phyloP scores from a whole-genome alignment of 139 green algal genomes.

The Deuterostichococcus epilithicus region DNA sequence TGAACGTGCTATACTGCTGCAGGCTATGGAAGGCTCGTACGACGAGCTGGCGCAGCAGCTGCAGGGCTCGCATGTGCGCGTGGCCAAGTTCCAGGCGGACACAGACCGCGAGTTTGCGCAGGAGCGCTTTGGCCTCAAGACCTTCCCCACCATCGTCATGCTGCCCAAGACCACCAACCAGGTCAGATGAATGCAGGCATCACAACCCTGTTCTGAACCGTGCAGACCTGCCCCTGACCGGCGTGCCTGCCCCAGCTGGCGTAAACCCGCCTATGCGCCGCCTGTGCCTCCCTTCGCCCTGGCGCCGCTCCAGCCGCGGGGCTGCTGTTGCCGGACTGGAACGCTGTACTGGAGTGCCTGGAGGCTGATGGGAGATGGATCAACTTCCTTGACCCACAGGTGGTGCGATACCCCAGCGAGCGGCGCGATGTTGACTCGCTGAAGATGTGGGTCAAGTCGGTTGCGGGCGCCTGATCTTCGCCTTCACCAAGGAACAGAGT shows the following conservation, averaged over 20 bases:
- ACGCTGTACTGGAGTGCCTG: slow-evolving; percentile 81
- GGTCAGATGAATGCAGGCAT: not conserved
- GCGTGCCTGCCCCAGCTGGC: not conserved
- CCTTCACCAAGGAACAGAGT: no score
- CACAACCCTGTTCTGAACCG: not conserved
- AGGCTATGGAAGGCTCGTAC: slow-evolving; percentile 77
- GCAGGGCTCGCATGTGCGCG: slow-evolving; percentile 41
- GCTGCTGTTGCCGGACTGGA: not conserved
- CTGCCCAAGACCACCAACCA: slow-evolving; percentile 52
- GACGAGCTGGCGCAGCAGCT: slow-evolving; percentile 61
- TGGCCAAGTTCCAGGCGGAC: slow-evolving; percentile 84
- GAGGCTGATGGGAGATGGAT: slow-evolving; percentile 70
- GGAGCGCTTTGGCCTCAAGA: slow-evolving; percentile 73
- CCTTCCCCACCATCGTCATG: slow-evolving; percentile 89
- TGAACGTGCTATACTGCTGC: not conserved
- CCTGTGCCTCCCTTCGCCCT: not conserved
- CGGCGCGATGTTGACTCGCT: slow-evolving; percentile 77
- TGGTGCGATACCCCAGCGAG: slow-evolving; percentile 65
- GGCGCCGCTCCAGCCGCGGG: no score
- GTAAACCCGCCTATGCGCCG: not conserved
- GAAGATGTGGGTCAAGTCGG: slow-evolving; percentile 74
- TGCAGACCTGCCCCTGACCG: no score
- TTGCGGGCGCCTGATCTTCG: slow-evolving; percentile 42
- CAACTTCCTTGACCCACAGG: slow-evolving; percentile 29
- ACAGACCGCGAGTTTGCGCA: slow-evolving; percentile 72